Base-by-base conservation (phyloP, 805 yeast genomes). In the Ogataea glucozyma region DNA sequence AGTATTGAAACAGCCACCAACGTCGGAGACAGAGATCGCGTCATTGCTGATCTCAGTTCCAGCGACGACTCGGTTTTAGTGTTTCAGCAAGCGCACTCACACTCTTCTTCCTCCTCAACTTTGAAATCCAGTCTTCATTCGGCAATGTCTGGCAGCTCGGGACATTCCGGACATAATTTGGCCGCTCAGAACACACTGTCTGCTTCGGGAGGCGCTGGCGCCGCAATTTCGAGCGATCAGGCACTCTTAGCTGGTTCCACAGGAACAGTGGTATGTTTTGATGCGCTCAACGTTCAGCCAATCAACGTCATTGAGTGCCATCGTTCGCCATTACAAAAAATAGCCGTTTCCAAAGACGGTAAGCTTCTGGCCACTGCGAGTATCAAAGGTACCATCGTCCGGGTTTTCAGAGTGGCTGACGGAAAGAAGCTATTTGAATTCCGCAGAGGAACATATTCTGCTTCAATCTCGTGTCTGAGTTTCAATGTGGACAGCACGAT, bases 301-400 rank as follows among this genome's bases (percentile, higher is more conserved):
- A 59, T 89, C 23, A 85, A 87, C 46, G 83, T 87, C 1, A 77
- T 91, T 4, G 87, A 84, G 56, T 96, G 97, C 1, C 98, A 93
- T 64, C 86, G 85, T 56, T 71, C 89, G 0, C 81, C 85, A 1
- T 60, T 91, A 31, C 85, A 89, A 3, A 73, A 80, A 2, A 62
- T 89, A 35, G 68, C 84, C 1, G 61, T 93, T 13, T 86, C 88
- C 38, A 70, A 72, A 23, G 90, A 86, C 55, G 97, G 97, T 0
- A 71, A 78, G 2, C 67, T 87, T 49, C 71, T 91, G 33, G 97
- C 97, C 0, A 87, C 97, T 0, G 88, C 97, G 5, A 87, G 96
- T 0, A 79, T 75, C 26, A 87, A 88, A 57, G 99, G 99, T 2
- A 93, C 98, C 0, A 80, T 93, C 17, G 79, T 91, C 3, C 69